Evolutionary conservation across 192 early-diverging fungal genomes (phyloP).

Genomic region (Coemansia sp.): DNA sequence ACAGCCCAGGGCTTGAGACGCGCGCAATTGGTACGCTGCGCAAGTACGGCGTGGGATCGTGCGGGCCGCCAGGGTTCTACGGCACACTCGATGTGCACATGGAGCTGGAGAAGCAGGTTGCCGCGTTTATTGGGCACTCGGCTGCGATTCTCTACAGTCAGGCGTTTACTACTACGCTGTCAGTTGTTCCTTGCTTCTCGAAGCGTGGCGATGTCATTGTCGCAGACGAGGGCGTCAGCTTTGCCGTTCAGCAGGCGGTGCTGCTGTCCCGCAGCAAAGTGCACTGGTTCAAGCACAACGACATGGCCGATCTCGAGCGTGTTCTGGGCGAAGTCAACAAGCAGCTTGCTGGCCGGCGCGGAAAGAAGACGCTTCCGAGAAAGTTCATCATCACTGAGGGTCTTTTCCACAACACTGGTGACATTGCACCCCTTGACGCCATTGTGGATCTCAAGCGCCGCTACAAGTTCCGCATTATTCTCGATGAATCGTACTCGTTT

Average conservation of each 20-base stretch:
- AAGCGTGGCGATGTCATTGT: slow-evolving; percentile 97
- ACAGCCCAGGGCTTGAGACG: slow-evolving; percentile 73
- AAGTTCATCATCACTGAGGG: slow-evolving; percentile 95
- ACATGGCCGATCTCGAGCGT: slow-evolving; percentile 91
- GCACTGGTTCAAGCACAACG: slow-evolving; percentile 94
- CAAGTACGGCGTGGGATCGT: slow-evolving; percentile 95
- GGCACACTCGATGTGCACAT: slow-evolving; percentile 95
- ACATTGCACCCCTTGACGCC: slow-evolving; percentile 79
- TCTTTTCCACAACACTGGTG: slow-evolving; percentile 83
- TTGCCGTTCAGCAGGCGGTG: slow-evolving; percentile 88
- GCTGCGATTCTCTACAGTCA: slow-evolving; percentile 93
- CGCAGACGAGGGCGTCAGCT: slow-evolving; percentile 87
- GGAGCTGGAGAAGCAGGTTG: slow-evolving; percentile 85
- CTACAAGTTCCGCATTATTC: slow-evolving; percentile 95
- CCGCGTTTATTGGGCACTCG: slow-evolving; percentile 81
- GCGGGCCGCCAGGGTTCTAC: slow-evolving; percentile 95
- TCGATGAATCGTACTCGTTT: slow-evolving; percentile 91
- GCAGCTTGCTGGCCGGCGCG: slow-evolving; percentile 63
- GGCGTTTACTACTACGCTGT: slow-evolving; percentile 88
- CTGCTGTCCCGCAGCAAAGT: slow-evolving; percentile 89
- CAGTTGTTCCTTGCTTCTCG: slow-evolving; percentile 92
- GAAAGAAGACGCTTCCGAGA: slow-evolving; percentile 54
- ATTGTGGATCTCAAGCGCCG: slow-evolving; percentile 89
- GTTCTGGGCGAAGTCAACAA: slow-evolving; percentile 73
- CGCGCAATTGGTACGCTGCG: slow-evolving; percentile 81